A percentile compares a stretch with the other conserved stretches of the same genome.
Conservation (phyloP, 2,329 filamentous ascomycete species). For the Pseudodiploospora longispora region DNA sequence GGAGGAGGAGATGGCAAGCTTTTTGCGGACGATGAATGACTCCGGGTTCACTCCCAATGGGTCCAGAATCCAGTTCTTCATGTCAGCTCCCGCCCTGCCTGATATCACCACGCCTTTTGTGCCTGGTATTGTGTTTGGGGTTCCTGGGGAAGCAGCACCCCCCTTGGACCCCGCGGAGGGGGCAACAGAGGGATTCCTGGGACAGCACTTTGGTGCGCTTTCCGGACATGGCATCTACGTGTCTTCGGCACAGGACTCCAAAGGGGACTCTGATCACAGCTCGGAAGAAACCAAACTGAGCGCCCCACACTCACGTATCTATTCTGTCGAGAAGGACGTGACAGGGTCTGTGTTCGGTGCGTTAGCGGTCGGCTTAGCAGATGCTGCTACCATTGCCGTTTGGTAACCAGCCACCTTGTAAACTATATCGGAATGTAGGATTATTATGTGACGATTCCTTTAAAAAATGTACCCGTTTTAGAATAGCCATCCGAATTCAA, state of each 20-base stretch:
- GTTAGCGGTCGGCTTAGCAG: slow-evolving; percentile 6
- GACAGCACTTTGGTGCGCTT: slow-evolving; percentile 52
- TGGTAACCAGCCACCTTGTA: too few relatives aligned
- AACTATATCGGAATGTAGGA: too few relatives aligned
- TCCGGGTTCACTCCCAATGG: slow-evolving; percentile 52
- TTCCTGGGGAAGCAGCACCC: slow-evolving; percentile 14
- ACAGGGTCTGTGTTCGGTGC: slow-evolving; percentile 1
- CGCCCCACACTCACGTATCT: slow-evolving; percentile 26
- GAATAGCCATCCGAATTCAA: too few relatives aligned
- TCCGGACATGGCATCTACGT: slow-evolving; percentile 53
- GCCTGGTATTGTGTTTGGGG: slow-evolving; percentile 24
- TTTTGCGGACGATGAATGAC: slow-evolving; percentile 40
- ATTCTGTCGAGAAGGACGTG: slow-evolving; percentile 8
- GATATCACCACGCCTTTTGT: slow-evolving; percentile 14
- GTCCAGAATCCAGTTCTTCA: slow-evolving; percentile 60
- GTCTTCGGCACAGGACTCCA: slow-evolving; percentile 14
- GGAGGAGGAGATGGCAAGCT: slow-evolving; percentile 44
- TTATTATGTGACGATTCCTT: too few relatives aligned
- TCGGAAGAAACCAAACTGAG: slow-evolving; percentile 23
- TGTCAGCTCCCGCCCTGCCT: slow-evolving; percentile 25
- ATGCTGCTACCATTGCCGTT: slow-evolving; percentile 7
- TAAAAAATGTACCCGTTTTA: too few relatives aligned
- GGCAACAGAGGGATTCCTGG: slow-evolving; percentile 16
- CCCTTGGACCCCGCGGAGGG: background rate
- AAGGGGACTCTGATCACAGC: background rate